Evolutionary conservation across 1,284 basidiomycete genomes (phyloP), one percentile per base, ranked within the genome.

Genomic region (Anthracocystis walkeri): DNA sequence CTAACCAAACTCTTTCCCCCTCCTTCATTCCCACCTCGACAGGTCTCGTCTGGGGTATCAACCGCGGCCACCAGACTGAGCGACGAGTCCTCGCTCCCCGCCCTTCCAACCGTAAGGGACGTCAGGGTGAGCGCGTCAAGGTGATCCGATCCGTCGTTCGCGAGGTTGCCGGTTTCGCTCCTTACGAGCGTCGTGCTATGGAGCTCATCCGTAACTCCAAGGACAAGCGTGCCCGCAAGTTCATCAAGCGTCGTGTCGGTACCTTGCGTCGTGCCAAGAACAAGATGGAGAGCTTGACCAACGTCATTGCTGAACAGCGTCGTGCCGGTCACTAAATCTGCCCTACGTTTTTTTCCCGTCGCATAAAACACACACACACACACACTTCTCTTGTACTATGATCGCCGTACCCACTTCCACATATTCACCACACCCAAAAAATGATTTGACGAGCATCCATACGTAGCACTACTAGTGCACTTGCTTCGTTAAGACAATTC

Each of bases 201-300:
- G 97, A 99, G 88, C 87, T 99, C 90, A 88, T 99, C 89, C 91
- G 96, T 87, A 99, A 98, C 91, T 97, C 94, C 79, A 98, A 98
- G 90, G 93, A 85, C 79, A 85, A 85, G 82, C 81, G 82, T 62
- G 83, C 82, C 31, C 80, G 83, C 58, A 84, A 84, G 77, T 84
- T 85, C 72, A 79, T 85, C 72, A 85, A 85, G 83, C 72, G 77
- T 50, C 78, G 83, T 42, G 62, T 85, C 33, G 83, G 83, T 25
- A 85, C 83, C 21, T 74, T 85, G 57, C 77, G 82, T 62, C 80
- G 83, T 33, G 83, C 83, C 53, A 85, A 85, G 82, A 75, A 66
- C 75, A 81, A 81, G 79, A 81, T 81, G 79, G 82, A 83, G 72
- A 66, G 61, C 65, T 75, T 83, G 53, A 82, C 81, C 64, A 77